Conservation (phyloP, 495 filamentous ascomycete genomes). For the Xylaria telfairii region DNA sequence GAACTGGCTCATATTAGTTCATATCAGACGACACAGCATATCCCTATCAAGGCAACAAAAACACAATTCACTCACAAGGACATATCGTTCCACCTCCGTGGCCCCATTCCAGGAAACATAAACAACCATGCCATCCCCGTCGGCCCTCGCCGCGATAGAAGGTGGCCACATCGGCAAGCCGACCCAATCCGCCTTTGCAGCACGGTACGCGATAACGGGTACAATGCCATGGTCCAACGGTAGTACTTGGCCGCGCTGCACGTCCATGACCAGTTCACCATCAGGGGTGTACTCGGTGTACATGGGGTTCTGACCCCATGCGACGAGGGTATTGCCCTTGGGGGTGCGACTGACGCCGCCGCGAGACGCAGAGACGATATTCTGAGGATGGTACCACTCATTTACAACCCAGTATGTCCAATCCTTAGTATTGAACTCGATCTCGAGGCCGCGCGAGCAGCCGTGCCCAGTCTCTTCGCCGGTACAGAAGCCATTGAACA, state of each 20-base stretch:
- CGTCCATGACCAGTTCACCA: slow-evolving; percentile 13
- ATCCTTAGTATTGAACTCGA: slow-evolving; percentile 1
- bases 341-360: neutral
- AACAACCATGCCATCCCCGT: neutral
- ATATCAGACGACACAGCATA: neutral
- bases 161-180: slow-evolving; percentile 10
- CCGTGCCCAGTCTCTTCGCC: neutral
- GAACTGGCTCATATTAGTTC: neutral
- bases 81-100: neutral
- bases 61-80: neutral
- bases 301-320: slow-evolving; percentile 16
- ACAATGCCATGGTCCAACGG: neutral
- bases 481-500: slow-evolving; percentile 5
- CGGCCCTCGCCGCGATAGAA: neutral
- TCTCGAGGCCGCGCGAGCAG: slow-evolving; percentile 17
- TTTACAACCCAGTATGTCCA: slow-evolving; percentile 4
- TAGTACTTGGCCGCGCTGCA: slow-evolving; percentile 16
- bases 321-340: slow-evolving; percentile 4
- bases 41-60: neutral
- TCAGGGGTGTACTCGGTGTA: slow-evolving; percentile 10
- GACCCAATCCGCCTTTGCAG: neutral
- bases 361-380: neutral
- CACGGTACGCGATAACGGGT: slow-evolving; percentile 9
- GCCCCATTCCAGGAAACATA: slow-evolving; percentile 10
- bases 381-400: slow-evolving; percentile 13